Percentiles rank a stretch among this genome's conserved stretches.
Conservation (phyloP, 805 yeast species). For the Yarrowia porcina region DNA sequence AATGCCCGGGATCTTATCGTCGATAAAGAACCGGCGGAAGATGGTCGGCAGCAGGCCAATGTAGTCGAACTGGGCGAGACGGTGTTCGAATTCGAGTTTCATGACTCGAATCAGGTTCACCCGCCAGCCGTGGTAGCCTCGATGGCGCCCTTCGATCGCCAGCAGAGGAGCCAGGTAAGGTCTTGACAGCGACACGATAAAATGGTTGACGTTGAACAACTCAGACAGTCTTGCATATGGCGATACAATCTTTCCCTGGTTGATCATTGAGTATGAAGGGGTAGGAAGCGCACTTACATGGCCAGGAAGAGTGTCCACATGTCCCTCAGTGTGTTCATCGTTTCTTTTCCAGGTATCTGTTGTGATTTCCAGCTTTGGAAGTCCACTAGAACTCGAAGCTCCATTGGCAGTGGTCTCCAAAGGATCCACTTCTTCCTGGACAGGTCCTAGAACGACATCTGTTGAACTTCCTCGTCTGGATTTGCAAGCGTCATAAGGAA, state of each 20-base stretch:
- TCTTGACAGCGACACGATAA: slow-evolving; percentile 83
- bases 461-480: slow-evolving; percentile 36
- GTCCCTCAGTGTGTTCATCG: not conserved
- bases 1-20: slow-evolving; percentile 68
- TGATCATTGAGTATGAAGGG: slow-evolving; percentile 45
- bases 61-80: slow-evolving; percentile 75
- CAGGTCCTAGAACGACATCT: not conserved
- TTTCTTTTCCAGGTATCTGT: not conserved
- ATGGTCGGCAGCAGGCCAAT: slow-evolving; percentile 69
- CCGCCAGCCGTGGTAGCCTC: slow-evolving; percentile 42
- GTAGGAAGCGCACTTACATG: slow-evolving; percentile 4
- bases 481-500: slow-evolving; percentile 29
- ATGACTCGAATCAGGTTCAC: slow-evolving; percentile 51
- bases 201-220: slow-evolving; percentile 90
- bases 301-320: not conserved
- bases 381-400: not conserved
- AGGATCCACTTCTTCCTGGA: not conserved
- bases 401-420: not conserved
- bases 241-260: slow-evolving; percentile 46
- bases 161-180: slow-evolving; percentile 91
- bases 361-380: not conserved
- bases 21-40: slow-evolving; percentile 73
- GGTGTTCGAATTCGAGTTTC: slow-evolving; percentile 78
- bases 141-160: slow-evolving; percentile 75
- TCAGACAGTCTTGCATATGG: slow-evolving; percentile 90